These are phyloP conservation scores for Adansonia grandidieri DNA, from an alignment of 441 rosid species.

Conservation along the genomic window DNA sequence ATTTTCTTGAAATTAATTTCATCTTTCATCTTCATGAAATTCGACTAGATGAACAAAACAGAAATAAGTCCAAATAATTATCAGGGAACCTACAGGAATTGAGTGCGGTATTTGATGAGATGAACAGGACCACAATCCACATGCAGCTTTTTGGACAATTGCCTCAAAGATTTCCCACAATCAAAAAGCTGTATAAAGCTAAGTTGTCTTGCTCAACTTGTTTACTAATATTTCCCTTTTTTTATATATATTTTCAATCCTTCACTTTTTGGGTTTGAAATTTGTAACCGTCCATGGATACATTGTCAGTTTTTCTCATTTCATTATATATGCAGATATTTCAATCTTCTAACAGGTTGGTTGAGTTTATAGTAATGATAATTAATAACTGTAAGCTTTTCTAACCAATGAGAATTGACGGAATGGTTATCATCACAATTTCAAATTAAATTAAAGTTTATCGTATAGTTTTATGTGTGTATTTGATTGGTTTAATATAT, in stretches of 20 bases:
- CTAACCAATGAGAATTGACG: background rate
- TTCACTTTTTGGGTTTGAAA: background rate
- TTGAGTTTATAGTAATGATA: background rate
- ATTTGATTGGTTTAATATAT: background rate
- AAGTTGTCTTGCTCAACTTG: conserved; percentile 24
- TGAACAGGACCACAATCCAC: conserved; percentile 22
- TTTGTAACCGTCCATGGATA: conserved; percentile 3
- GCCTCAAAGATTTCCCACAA: conserved; percentile 16
- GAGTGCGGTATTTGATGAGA: conserved; percentile 22
- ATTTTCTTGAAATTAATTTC: no score
- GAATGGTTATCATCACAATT: background rate
- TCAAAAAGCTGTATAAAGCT: conserved; percentile 17
- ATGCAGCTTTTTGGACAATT: conserved; percentile 15
- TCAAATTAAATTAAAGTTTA: background rate
- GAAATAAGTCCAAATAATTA: conserved; percentile 12
- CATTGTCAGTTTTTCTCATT: background rate
- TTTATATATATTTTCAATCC: background rate
- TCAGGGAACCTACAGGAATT: background rate
- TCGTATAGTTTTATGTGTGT: background rate
- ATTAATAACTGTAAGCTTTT: background rate
- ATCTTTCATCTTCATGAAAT: no score
- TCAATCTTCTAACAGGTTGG: background rate
- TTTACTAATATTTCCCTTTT: background rate
- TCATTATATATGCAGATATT: background rate
- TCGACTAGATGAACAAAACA: no score